These are phyloP conservation scores for Vitis cinerea DNA, from an alignment of 164 flowering plant genomes.

Conservation along the genomic window DNA sequence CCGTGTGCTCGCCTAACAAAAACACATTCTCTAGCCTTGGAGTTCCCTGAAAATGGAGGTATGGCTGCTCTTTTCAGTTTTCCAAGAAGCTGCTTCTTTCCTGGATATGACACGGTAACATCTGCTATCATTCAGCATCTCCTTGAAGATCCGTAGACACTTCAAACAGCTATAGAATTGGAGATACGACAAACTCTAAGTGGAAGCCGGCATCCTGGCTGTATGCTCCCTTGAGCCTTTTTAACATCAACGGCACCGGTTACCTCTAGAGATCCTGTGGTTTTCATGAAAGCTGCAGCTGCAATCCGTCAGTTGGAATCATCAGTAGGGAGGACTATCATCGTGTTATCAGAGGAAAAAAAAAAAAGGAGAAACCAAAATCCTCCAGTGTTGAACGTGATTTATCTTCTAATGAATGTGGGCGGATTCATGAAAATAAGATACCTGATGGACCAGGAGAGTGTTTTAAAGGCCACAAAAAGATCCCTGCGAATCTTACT, in stretches of 20 bases:
- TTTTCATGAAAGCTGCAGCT: conserved; percentile 83
- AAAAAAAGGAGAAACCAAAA: conserved; percentile 16
- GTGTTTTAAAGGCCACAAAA: conserved; percentile 72
- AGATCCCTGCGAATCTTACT: conserved; percentile 67
- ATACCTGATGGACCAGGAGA: conserved; percentile 59
- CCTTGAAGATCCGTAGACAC: conserved; percentile 94
- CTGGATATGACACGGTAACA: conserved; percentile 67
- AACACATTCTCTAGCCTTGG: conserved; percentile 69
- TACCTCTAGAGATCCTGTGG: conserved; percentile 68
- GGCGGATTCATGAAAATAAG: conserved; percentile 70
- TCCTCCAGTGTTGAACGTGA: conserved; percentile 52
- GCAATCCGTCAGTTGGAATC: conserved; percentile 83
- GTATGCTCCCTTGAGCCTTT: no score
- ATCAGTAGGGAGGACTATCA: conserved; percentile 65
- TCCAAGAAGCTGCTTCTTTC: conserved; percentile 33
- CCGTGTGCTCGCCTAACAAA: conserved; percentile 89
- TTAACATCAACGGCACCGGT: no score
- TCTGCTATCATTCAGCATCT: conserved; percentile 85
- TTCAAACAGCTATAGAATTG: conserved; percentile 92
- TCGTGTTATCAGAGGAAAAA: conserved; percentile 70
- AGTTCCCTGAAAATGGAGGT: conserved; percentile 84
- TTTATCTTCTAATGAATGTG: conserved; percentile 50
- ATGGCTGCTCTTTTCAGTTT: conserved; percentile 68
- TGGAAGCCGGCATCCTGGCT: no score
- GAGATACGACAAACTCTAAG: conserved; percentile 25